These are phyloP conservation scores for Arthrobotrys pseudoclavata DNA, from an alignment of 2,329 filamentous ascomycete species.

Conservation along the genomic window DNA sequence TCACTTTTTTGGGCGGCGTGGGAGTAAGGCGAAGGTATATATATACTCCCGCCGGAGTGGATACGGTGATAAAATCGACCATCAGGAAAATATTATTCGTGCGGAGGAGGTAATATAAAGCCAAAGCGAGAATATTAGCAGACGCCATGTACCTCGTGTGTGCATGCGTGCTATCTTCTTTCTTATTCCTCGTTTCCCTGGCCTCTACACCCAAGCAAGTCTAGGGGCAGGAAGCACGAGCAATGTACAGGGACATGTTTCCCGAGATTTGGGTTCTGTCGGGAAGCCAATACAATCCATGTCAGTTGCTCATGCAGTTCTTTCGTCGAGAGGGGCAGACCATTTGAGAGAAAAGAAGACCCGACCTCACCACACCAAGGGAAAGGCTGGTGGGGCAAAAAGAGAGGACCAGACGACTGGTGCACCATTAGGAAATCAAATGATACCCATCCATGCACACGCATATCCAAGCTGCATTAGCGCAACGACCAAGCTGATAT, in stretches of 20 bases:
- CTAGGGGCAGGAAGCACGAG: constrained; percentile 24
- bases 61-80: constrained; percentile 14
- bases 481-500: constrained; percentile 55
- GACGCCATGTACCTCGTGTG: constrained; percentile 14
- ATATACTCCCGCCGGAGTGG: constrained; percentile 52
- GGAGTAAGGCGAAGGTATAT: constrained; percentile 46
- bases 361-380: neutral
- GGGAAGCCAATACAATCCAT: constrained; percentile 53
- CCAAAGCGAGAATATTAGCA: constrained; percentile 16
- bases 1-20: constrained; percentile 56
- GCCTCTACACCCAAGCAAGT: constrained; percentile 13
- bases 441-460: constrained; percentile 55
- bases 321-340: constrained; percentile 37
- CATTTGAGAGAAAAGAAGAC: constrained; percentile 33
- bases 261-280: constrained; percentile 58
- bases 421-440: constrained; percentile 45
- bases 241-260: constrained; percentile 35
- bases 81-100: constrained; percentile 28
- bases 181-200: constrained; percentile 32
- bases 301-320: constrained; percentile 37
- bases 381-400: constrained; percentile 53
- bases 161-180: constrained; percentile 18
- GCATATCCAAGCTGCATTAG: constrained; percentile 54
- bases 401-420: constrained; percentile 49
- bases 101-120: constrained; percentile 36